Base-by-base conservation (phyloP, 371 early-diverging fungal species). In the Apophysomyces ossiformis region DNA sequence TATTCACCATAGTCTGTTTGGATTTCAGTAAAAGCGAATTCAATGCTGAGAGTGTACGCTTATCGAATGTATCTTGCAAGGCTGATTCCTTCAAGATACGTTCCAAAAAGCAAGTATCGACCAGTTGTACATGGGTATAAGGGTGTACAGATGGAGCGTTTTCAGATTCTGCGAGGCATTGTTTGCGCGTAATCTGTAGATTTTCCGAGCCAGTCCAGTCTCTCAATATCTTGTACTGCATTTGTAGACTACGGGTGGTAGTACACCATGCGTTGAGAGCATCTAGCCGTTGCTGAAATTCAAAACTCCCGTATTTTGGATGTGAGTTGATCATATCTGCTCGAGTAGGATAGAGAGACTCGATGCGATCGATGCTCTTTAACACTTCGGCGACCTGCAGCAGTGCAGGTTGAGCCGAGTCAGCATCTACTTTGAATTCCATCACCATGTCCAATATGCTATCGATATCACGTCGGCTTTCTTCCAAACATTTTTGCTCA, bases 171-270 rank as follows among this genome's bases (percentile, higher is more conserved):
- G 67, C 63, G 39, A 66, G 26, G 0, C 32, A 7, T 38, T 57
- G 59, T 15, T 80, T 78, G 43, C 83, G 75, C 36, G 83, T 76
- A 38, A 90, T 85, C 45, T 87, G 84, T 26, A 93, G 78, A 16
- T 85, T 84, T 43, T 87, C 85, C 63, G 89, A 91, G 38, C 93
- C 93, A 5, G 94, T 93, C 95, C 95, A 95, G 62, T 90, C 85
- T 58, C 85, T 82, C 58, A 95, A 74, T 63, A 94, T 91, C 63
- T 82, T 85, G 67, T 87, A 76, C 61, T 92, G 91, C 67, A 90
- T 87, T 13, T 87, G 81, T 57, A 94, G 77, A 60, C 88, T 86
- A n/a, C 87, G 85, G 46, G 88, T 90, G 16, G 92, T 81, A n/a
- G 90, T 88, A 57, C 87, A 77, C 92, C 93, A 95, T 5, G 94